Base-by-base conservation (phyloP, 2,329 filamentous ascomycete genomes). In the Canariomyces notabilis region DNA sequence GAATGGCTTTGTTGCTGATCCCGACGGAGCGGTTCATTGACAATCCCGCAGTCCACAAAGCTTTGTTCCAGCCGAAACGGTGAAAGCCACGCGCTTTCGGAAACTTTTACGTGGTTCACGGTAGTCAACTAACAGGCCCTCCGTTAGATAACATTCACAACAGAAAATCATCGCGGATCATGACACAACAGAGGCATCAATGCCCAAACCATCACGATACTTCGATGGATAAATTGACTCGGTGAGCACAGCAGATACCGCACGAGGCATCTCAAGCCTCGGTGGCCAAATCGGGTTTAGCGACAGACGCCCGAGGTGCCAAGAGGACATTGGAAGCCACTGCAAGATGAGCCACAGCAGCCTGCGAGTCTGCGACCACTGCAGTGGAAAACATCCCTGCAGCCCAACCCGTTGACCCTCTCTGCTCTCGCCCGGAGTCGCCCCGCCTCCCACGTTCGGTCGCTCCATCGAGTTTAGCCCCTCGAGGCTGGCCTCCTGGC, bases 391-490 rank as follows among this genome's bases (percentile, higher is more conserved):
- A 32, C 21, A 36, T 19, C 45, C 40, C 40, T 44, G 46, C 39
- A 16, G 35, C 14, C 34, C 12, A 18, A 7, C 36, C 22, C 35
- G 14, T 14, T 29, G 29, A 6, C 41, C 20, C n/a, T n/a, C n/a
- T n/a, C n/a, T n/a, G n/a, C n/a, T 38, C 44, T 32, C 32, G 34
- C 33, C 26, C 36, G 3, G 7, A n/a, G n/a, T n/a, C 14, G 3
- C n/a, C 34, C 4, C 1, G 16, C 31, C 37, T 29, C 39, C 50
- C 26, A 37, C 26, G 46, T 41, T 59, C 57, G 57, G 57, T 59
- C 54, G 55, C 57, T 48, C 43, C 6, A 52, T 58, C 37, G 47
- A 51, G 57, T 52, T 51, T 57, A 58, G 57, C 42, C 37, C 44
- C 31, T 36, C 41, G 48, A 49, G 53, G 50, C 52, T 54, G 48